These are phyloP conservation scores for Podochytrium sp. DNA, from an alignment of 192 early-diverging fungal genomes.

Conservation along the genomic window DNA sequence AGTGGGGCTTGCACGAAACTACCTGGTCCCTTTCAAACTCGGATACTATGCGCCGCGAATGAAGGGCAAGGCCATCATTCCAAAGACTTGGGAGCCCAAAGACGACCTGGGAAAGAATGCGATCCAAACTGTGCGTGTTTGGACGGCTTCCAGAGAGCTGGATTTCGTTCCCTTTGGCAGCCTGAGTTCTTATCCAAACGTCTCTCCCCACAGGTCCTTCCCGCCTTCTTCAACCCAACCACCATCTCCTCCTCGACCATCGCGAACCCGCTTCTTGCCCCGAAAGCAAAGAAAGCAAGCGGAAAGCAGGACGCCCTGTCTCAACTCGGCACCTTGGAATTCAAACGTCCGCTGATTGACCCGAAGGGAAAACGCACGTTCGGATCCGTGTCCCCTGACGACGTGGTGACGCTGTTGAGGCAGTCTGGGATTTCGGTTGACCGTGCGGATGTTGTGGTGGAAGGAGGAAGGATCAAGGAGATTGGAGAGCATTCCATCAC, in stretches of 20 bases:
- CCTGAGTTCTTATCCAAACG: not conserved
- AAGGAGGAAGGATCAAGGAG: slow-evolving; percentile 34
- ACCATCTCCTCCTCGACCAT: not conserved
- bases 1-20: slow-evolving; percentile 41
- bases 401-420: slow-evolving; percentile 15
- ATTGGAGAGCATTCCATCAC: slow-evolving; percentile 24
- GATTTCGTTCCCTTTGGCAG: not conserved
- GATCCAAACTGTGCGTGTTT: slow-evolving; percentile 13
- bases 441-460: not conserved
- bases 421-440: slow-evolving; percentile 3
- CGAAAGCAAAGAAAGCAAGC: not conserved
- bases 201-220: slow-evolving; percentile 7
- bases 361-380: slow-evolving; percentile 23
- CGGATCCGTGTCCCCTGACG: slow-evolving; percentile 35
- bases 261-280: not conserved
- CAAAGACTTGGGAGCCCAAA: slow-evolving; percentile 37
- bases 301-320: slow-evolving; percentile 5
- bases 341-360: slow-evolving; percentile 33
- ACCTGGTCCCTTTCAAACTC: slow-evolving; percentile 40
- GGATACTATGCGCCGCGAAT: slow-evolving; percentile 44
- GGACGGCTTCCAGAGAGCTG: not conserved
- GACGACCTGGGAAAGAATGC: slow-evolving; percentile 21
- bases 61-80: slow-evolving; percentile 36
- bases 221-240: slow-evolving; percentile 25
- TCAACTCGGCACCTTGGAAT: slow-evolving; percentile 12